Conservation (phyloP, 257 asterid genomes). For the Rhazya stricta region DNA sequence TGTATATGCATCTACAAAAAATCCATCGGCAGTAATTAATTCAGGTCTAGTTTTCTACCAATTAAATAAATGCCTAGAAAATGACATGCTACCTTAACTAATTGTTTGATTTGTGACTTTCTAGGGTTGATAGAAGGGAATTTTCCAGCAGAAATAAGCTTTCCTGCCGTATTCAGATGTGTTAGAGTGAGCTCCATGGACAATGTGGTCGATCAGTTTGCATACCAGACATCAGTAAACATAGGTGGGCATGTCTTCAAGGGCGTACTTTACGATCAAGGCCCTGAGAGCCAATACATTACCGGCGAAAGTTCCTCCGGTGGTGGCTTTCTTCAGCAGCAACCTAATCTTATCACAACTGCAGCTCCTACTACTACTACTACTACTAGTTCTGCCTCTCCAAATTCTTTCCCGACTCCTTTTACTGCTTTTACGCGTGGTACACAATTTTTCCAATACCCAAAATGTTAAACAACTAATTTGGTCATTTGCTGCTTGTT, state of each 20-base stretch:
- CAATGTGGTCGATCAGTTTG: slow-evolving; percentile 63
- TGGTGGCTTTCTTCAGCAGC: slow-evolving; percentile 25
- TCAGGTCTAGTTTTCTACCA: slow-evolving; percentile 1
- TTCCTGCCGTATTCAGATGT: slow-evolving; percentile 63
- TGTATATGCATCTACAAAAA: background rate
- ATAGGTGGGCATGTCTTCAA: slow-evolving; percentile 69
- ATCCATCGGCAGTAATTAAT: background rate
- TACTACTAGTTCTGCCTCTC: slow-evolving; percentile 9
- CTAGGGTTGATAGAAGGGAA: slow-evolving; percentile 45
- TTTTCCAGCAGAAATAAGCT: slow-evolving; percentile 60
- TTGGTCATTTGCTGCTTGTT: background rate
- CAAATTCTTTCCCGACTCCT: slow-evolving; percentile 29
- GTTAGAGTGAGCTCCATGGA: slow-evolving; percentile 67
- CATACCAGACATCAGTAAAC: slow-evolving; percentile 71
- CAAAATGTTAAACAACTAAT: slow-evolving; percentile 39
- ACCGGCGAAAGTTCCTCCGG: slow-evolving; percentile 44
- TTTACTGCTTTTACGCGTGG: slow-evolving; percentile 32
- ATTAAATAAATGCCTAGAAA: background rate
- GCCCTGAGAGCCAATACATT: slow-evolving; percentile 29
- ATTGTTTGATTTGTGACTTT: background rate
- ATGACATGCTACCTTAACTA: background rate
- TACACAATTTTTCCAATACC: slow-evolving; percentile 41
- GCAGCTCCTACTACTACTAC: slow-evolving; percentile 5
- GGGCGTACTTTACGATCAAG: slow-evolving; percentile 79
- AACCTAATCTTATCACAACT: slow-evolving; percentile 9